Conservation (phyloP, 2,329 filamentous ascomycete genomes). For the Apiospora marii region DNA sequence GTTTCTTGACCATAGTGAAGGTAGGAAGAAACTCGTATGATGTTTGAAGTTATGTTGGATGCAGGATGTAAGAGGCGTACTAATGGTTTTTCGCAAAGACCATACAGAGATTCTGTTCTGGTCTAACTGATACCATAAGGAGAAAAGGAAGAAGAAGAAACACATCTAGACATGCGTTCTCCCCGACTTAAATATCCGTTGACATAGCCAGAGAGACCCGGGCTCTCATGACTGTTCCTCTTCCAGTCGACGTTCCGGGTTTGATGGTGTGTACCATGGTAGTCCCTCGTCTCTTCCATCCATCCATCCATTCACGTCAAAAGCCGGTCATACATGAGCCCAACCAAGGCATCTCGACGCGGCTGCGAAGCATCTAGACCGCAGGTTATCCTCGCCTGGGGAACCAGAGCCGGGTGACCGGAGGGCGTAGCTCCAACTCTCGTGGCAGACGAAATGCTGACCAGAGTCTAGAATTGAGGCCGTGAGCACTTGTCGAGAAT, state of each 20-base stretch:
- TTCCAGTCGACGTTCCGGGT: background rate
- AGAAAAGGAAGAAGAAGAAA: background rate
- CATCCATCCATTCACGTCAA: background rate
- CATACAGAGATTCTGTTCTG: background rate
- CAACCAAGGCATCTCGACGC: background rate
- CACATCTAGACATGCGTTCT: background rate
- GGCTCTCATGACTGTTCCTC: background rate
- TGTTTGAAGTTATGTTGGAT: background rate
- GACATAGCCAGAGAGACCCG: background rate
- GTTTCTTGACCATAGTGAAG: background rate
- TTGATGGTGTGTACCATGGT: background rate
- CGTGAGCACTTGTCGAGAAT: background rate
- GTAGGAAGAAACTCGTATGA: background rate
- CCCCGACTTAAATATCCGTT: background rate
- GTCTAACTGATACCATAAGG: background rate
- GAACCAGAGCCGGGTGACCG: background rate
- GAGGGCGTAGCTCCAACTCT: constrained; percentile 3
- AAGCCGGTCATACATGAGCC: background rate
- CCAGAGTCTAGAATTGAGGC: background rate
- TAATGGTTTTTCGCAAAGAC: background rate
- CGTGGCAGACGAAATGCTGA: background rate
- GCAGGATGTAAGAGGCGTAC: background rate
- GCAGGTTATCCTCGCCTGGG: background rate
- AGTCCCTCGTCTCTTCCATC: constrained; percentile 1
- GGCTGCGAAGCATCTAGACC: background rate